A percentile compares a stretch with the other conserved stretches of the same genome.
Evolutionary conservation across 1,284 basidiomycete species (phyloP).

Genomic region (Phylloporus gajari): DNA sequence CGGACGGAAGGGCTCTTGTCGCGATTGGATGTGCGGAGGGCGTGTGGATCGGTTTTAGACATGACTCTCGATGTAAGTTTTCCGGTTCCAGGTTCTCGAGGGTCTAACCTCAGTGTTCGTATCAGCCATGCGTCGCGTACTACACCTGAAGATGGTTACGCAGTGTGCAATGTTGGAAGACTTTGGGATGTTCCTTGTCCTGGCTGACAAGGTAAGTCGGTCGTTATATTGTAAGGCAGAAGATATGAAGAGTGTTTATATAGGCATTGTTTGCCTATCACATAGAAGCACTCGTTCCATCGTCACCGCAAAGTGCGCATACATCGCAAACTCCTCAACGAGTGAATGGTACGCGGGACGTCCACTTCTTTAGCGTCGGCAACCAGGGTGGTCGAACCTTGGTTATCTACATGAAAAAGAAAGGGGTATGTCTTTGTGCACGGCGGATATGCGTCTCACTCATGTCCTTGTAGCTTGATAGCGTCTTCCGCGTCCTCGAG

Average conservation of each 20-base stretch:
- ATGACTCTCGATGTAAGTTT: slow-evolving; percentile 81
- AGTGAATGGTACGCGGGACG: slow-evolving; percentile 88
- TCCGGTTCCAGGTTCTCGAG: background rate
- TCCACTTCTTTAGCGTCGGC: slow-evolving; percentile 94
- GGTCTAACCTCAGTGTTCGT: slow-evolving; percentile 14
- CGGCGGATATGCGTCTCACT: background rate
- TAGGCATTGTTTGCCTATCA: slow-evolving; percentile 88
- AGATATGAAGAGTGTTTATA: slow-evolving; percentile 4
- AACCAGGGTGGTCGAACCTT: slow-evolving; percentile 85
- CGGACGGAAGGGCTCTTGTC: slow-evolving; percentile 85
- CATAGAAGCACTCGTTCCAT: slow-evolving; percentile 94
- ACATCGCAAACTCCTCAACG: slow-evolving; percentile 84
- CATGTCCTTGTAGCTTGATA: slow-evolving; percentile 68
- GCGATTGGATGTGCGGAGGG: slow-evolving; percentile 96
- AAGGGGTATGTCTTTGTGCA: slow-evolving; percentile 70
- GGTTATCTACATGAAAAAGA: slow-evolving; percentile 96
- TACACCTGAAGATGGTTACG: slow-evolving; percentile 90
- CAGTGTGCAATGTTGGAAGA: slow-evolving; percentile 95
- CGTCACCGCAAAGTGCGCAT: slow-evolving; percentile 71
- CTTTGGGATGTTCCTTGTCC: slow-evolving; percentile 93
- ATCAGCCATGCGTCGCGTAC: slow-evolving; percentile 85
- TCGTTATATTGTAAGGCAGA: background rate
- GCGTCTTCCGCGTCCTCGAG: slow-evolving; percentile 93
- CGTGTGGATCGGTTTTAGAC: slow-evolving; percentile 95
- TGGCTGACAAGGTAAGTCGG: slow-evolving; percentile 83